Evolutionary conservation across 441 rosid species (phyloP).

Genomic region (Adansonia rubrostipa): DNA sequence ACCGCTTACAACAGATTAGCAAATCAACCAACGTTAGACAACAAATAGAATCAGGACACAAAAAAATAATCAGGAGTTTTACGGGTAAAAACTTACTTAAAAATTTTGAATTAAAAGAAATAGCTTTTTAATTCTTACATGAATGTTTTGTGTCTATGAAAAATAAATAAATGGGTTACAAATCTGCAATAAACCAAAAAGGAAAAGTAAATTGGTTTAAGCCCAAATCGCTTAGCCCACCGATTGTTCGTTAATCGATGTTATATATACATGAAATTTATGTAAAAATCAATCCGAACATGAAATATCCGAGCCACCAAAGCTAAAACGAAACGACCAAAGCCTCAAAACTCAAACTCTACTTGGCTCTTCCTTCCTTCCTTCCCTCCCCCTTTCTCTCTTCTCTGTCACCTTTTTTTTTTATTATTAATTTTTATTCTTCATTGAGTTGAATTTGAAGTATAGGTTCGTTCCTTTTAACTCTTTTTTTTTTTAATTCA

Average conservation of each 20-base stretch:
- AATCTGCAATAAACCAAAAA: background rate
- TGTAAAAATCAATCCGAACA: background rate
- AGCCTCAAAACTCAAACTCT: conserved; percentile 12
- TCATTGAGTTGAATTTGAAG: background rate
- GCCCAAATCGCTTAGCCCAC: conserved; percentile 2
- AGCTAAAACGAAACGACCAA: background rate
- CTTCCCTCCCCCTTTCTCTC: conserved; percentile 21
- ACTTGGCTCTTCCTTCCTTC: background rate
- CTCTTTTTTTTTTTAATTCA: background rate
- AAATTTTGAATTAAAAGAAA: too few species aligned
- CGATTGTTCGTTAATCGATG: background rate
- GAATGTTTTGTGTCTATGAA: background rate
- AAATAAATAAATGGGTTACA: background rate
- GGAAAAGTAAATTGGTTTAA: background rate
- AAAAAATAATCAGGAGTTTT: too few species aligned
- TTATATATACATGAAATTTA: background rate
- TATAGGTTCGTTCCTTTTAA: conserved; percentile 9
- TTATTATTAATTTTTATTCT: background rate
- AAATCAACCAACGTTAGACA: too few species aligned
- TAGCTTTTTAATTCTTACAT: background rate
- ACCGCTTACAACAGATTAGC: too few species aligned
- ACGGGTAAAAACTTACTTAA: too few species aligned
- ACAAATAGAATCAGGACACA: too few species aligned
- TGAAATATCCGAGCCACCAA: conserved; percentile 5
- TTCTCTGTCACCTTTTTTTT: background rate